Base-by-base conservation (phyloP, 257 asterid species). In the Gardenia jasminoides region DNA sequence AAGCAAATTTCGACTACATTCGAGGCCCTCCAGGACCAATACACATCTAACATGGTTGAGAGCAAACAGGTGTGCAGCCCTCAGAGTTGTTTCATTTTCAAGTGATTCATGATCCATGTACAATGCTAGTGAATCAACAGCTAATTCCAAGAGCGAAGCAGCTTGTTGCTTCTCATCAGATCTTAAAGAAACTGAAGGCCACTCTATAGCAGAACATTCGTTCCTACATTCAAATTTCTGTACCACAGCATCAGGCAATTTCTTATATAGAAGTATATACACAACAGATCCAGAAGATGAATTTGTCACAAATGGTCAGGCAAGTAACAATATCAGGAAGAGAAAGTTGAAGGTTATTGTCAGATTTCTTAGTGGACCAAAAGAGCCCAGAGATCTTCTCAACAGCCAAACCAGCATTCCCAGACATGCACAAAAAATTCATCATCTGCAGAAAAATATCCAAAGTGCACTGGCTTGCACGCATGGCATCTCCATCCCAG, bases 381-480 rank as follows among this genome's bases (percentile, higher is more conserved):
- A 74, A 70, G 59, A 88, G 84, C 80, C 67, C 83, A 76, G 75
- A 46, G 66, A 88, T 84, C 77, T 78, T 85, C 84, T 82, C 88
- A 76, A 84, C 68, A 33, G 89, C 91, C 64, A 67, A 70, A 50
- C 67, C 85, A 56, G 59, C 81, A 75, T 84, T 85, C 67, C 87
- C 91, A 44, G 89, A 85, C 81, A 81, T 85, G 85, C 88, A 85
- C 54, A 85, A 71, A 82, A 79, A 81, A 84, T 80, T 65, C 77
- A 84, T 73, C 89, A 82, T 88, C 86, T 88, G 89, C 81, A 88
- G 78, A 83, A 83, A 78, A 47, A 88, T 76, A 83, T 88, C 91
- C 79, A 88, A 80, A 74, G 86, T 78, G 80, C 84, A 81, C 71
- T 82, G 82, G 61, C 89, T 85, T 73, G 82, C 70, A 73, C 26